Evolutionary conservation across 352 stramenopile genomes (phyloP).

Genomic region (Globisporangium abappressorium): DNA sequence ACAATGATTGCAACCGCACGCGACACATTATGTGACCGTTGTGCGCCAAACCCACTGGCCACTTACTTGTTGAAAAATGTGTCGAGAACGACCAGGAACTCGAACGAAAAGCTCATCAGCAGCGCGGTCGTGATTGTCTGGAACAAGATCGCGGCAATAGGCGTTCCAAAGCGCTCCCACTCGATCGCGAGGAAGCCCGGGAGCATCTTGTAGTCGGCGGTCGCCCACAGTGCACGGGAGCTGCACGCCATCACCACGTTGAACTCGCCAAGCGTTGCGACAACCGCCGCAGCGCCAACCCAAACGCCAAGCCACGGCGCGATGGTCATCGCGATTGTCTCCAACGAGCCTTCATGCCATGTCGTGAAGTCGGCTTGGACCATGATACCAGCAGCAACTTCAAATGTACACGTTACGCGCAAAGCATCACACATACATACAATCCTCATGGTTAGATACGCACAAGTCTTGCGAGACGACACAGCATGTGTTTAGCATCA

Average conservation of each 20-base stretch:
- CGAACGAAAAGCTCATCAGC: constrained; percentile 86
- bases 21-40: neutral
- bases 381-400: constrained; percentile 74
- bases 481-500: neutral
- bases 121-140: constrained; percentile 70
- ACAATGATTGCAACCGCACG: neutral
- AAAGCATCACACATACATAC: constrained; percentile 2
- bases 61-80: constrained; percentile 89
- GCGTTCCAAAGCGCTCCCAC: constrained; percentile 75
- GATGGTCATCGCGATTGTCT: constrained; percentile 73
- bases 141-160: constrained; percentile 72
- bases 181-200: constrained; percentile 54
- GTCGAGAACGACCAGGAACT: constrained; percentile 78
- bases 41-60: neutral
- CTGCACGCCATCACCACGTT: constrained; percentile 87
- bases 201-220: constrained; percentile 85
- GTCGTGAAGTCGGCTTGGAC: constrained; percentile 62
- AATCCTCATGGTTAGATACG: neutral
- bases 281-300: constrained; percentile 69
- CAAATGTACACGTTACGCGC: neutral
- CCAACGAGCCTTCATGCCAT: constrained; percentile 74
- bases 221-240: constrained; percentile 76
- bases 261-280: constrained; percentile 83
- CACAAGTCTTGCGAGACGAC: neutral
- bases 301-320: constrained; percentile 77